These are phyloP conservation scores for Ramicandelaber brevisporus DNA, from an alignment of 192 early-diverging fungal genomes.

Conservation along the genomic window DNA sequence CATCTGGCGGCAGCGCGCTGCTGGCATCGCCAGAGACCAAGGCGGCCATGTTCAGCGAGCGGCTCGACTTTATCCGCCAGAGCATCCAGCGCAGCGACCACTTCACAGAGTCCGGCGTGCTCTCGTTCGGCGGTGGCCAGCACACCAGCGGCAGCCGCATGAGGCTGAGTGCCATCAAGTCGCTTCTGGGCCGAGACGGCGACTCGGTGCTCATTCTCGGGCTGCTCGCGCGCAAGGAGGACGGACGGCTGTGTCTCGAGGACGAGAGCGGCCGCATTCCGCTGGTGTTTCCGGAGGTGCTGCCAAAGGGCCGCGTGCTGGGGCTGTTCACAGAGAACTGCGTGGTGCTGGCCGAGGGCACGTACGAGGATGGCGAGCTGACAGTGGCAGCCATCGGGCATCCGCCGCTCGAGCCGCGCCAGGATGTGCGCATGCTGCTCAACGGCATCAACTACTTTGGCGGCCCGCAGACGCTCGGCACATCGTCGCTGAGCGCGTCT, in stretches of 20 bases:
- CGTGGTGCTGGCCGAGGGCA: slow-evolving; percentile 68
- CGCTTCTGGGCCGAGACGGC: slow-evolving; percentile 40
- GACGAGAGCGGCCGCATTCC: slow-evolving; percentile 56
- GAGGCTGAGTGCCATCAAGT: slow-evolving; percentile 35
- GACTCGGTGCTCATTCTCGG: slow-evolving; percentile 55
- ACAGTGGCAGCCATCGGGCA: slow-evolving; percentile 41
- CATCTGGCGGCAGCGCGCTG: too few relatives aligned
- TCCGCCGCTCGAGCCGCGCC: slow-evolving; percentile 40
- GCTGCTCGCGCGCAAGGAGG: slow-evolving; percentile 60
- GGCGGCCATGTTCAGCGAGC: slow-evolving; percentile 37
- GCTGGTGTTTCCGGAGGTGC: slow-evolving; percentile 29
- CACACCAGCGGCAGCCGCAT: background rate
- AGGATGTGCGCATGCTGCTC: slow-evolving; percentile 9
- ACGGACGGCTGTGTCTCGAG: slow-evolving; percentile 62
- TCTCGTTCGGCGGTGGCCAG: slow-evolving; percentile 25
- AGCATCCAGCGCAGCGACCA: slow-evolving; percentile 53
- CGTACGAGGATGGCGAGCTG: slow-evolving; percentile 43
- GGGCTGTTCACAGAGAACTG: slow-evolving; percentile 69
- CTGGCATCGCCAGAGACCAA: too few relatives aligned
- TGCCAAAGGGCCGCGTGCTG: slow-evolving; percentile 12
- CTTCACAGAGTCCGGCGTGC: too few relatives aligned
- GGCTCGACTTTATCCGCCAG: slow-evolving; percentile 57
- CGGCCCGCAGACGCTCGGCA: slow-evolving; percentile 9
- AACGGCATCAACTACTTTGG: slow-evolving; percentile 16
- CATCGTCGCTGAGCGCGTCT: too few relatives aligned